Conservation (phyloP, 2,329 filamentous ascomycete genomes). For the Coniochaeta pulveracea region DNA sequence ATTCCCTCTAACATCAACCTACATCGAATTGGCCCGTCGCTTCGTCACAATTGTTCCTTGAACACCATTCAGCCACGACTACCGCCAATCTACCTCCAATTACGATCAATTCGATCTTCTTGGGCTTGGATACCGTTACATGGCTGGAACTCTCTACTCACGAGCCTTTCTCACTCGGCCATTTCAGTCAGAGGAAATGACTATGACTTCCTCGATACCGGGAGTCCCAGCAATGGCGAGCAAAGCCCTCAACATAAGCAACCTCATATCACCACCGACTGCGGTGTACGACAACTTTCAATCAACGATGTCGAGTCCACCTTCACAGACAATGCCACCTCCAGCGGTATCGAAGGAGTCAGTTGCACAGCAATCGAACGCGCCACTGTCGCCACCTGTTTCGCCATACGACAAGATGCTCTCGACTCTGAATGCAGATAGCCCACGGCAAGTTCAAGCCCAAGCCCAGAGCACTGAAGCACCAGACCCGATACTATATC, state of each 20-base stretch:
- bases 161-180: no score
- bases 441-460: slow-evolving; percentile 22
- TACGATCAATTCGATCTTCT: no score
- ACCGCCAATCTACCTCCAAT: no score
- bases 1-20: no score
- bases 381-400: slow-evolving; percentile 45
- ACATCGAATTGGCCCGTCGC: no score
- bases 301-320: background rate
- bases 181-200: slow-evolving; percentile 3
- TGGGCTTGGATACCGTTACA: no score
- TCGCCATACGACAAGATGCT: slow-evolving; percentile 35
- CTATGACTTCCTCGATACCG: background rate
- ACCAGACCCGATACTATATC: slow-evolving; percentile 49
- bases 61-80: no score
- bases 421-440: background rate
- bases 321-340: slow-evolving; percentile 12
- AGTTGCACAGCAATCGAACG: slow-evolving; percentile 20
- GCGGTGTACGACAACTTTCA: slow-evolving; percentile 40
- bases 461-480: slow-evolving; percentile 15
- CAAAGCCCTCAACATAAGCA: slow-evolving; percentile 37
- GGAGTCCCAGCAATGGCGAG: slow-evolving; percentile 14
- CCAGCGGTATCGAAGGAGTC: slow-evolving; percentile 13
- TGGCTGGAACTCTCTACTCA: no score
- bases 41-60: no score
- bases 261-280: slow-evolving; percentile 52